Evolutionary conservation across 2,329 filamentous ascomycete species (phyloP), one percentile per base, ranked within the genome.

Genomic region (Colletotrichum plurivorum): DNA sequence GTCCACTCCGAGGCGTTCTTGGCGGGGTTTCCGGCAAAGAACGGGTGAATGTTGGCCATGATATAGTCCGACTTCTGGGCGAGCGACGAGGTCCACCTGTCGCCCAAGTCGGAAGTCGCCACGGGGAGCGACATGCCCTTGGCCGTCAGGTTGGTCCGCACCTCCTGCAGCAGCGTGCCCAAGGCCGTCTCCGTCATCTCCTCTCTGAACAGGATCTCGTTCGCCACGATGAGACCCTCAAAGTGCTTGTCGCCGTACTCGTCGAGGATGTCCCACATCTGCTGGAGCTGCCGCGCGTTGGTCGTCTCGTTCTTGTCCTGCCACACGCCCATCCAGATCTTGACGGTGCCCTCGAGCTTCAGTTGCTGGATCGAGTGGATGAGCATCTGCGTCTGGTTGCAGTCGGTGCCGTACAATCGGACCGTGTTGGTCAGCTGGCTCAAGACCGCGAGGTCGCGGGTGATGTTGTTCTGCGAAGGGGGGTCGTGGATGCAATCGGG

Each of bases 11-110:
- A 91, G 0, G 94, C 94, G 1, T 87, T 78, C 2, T 88, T 83
- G 2, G 90, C 91, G 0, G 87, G 83, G 13, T 94, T 89, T 54
- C 95, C 95, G 0, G 91, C 93, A 77, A 98, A 98, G 86, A 98
- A 98, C 0, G 96, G 95, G 78, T 98, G 96, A 63, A 98, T 93
- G 36, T 98, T 98, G 73, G 94, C 92, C 95, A 98, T 98, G 80
- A 98, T 90, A 75, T 93, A 91, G 79, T 98, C 95, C 49, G 94
- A 93, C 59, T 89, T 85, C 4, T 82, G 74, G 0, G 92, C 93
- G 18, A 98, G 88, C 2, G 85, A 84, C 0, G 85, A 76, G 3
- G 90, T 92, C 95, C 95, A 98, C 75, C 95, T 92, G 75, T 96
- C 92, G 27, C 95, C 95, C 0, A 98, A 86, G 78, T 98, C 95